Base-by-base conservation (phyloP, 352 stramenopile genomes). In the Pythium biforme region DNA sequence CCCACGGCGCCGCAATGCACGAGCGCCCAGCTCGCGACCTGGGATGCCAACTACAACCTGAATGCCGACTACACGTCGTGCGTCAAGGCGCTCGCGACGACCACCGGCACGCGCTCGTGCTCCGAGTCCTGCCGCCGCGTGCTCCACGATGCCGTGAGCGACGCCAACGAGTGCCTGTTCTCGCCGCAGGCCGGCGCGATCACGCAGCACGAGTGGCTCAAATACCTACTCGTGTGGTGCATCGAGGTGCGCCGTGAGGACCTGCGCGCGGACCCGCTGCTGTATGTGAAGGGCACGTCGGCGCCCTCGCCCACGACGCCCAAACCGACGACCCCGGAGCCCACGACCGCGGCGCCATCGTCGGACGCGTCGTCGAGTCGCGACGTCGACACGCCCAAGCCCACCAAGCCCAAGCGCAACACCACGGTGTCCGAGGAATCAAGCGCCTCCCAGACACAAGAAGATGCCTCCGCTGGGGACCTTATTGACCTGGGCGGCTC, bases 131-230 rank as follows among this genome's bases (percentile, higher is more conserved):
- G 59, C n/a, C 59, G 45, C 11, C 41, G 54, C 12, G 20, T 67
- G 25, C 43, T 67, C 41, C 59, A 51, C 34, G 59, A 66, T 22
- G 45, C 51, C 1, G 52, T 67, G 20, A 54, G 34, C 25, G 59
- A 60, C 31, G 59, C 59, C 6, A 52, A 53, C 22, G 51, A 61
- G 43, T 67, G 59, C 26, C 33, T 67, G 5, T 55, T 67, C 25
- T 67, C 59, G n/a, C 10, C 41, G 5, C 51, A 57, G 11, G 41
- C 52, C 23, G 59, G 59, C n/a, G 37, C 26, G 12, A 23, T 67
- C 10, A 67, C 59, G 9, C 59, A 67, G 27, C 52, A 61, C 25
- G 59, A 67, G 29, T 67, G 59, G 59, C 52, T 67, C 33, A 67
- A 67, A 43, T 40, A 67, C 39, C 43, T 52, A 7, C 59, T 67